phyloP scores from a whole-genome alignment of 2,329 filamentous ascomycete genomes.

The Didymella arachidicola region DNA sequence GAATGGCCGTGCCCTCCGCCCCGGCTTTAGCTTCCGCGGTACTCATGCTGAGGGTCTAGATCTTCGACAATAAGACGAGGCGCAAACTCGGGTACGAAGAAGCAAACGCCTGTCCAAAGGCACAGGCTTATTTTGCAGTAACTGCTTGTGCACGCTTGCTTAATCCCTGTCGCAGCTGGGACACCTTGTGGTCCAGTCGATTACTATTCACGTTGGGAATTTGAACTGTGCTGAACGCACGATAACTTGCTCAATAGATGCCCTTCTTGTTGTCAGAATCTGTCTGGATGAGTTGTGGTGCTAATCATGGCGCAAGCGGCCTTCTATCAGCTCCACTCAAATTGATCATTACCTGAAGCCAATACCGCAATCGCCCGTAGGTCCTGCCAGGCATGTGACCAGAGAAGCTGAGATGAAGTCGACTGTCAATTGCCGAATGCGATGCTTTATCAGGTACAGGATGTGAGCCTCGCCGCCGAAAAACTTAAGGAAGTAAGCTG shows the following conservation, averaged over 20 bases:
- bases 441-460: neutral
- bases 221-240: neutral
- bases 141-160: neutral
- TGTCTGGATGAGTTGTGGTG: neutral
- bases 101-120: slow-evolving; percentile 2
- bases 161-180: neutral
- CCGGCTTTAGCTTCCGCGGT: slow-evolving; percentile 12
- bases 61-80: slow-evolving; percentile 1
- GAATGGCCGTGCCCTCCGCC: slow-evolving; percentile 4
- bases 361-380: too few species aligned
- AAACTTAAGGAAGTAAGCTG: neutral
- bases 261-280: neutral
- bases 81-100: neutral
- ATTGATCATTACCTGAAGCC: neutral
- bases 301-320: neutral
- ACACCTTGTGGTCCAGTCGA: neutral
- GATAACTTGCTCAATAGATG: neutral
- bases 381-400: neutral
- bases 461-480: neutral
- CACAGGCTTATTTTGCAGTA: neutral
- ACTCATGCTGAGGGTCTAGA: slow-evolving; percentile 4
- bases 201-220: too few species aligned
- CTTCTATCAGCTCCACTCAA: neutral
- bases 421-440: too few species aligned
- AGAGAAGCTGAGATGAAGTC: neutral